Conservation (phyloP, 2,329 filamentous ascomycete genomes). For the Alternaria ventricosa region DNA sequence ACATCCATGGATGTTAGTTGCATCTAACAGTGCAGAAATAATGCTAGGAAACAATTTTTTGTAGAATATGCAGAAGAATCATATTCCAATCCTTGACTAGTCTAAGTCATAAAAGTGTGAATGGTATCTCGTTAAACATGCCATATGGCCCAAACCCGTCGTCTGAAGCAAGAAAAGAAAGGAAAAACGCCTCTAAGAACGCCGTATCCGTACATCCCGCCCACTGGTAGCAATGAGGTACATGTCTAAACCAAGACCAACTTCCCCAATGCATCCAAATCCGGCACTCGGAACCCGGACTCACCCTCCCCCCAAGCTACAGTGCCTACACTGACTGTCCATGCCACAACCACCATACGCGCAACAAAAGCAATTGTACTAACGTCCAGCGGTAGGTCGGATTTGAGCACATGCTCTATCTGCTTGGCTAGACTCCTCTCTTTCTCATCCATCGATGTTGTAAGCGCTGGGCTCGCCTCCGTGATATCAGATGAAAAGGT, state of each 20-base stretch:
- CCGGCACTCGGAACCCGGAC: constrained; percentile 22
- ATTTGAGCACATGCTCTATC: constrained; percentile 36
- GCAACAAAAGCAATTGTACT: constrained; percentile 32
- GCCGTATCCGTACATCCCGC: not conserved
- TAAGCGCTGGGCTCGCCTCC: constrained; percentile 1
- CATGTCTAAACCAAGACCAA: constrained; percentile 13
- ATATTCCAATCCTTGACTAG: not conserved
- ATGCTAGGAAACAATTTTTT: not conserved
- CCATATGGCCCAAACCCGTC: not conserved
- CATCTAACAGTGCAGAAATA: no score
- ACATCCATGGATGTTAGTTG: no score
- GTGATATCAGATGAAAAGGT: not conserved
- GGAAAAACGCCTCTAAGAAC: not conserved
- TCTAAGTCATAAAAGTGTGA: not conserved
- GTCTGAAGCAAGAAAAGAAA: not conserved
- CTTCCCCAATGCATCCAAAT: constrained; percentile 5
- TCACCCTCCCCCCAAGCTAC: constrained; percentile 35
- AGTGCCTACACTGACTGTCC: constrained; percentile 36
- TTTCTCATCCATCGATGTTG: not conserved
- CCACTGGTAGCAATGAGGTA: no score
- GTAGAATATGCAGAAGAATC: not conserved
- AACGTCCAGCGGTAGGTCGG: constrained; percentile 32
- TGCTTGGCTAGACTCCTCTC: constrained; percentile 27
- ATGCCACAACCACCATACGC: constrained; percentile 40
- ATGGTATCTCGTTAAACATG: not conserved